Evolutionary conservation across 148 eudicot genomes (phyloP), one percentile per base, ranked within the genome.

Genomic region (Euryodendron excelsum): DNA sequence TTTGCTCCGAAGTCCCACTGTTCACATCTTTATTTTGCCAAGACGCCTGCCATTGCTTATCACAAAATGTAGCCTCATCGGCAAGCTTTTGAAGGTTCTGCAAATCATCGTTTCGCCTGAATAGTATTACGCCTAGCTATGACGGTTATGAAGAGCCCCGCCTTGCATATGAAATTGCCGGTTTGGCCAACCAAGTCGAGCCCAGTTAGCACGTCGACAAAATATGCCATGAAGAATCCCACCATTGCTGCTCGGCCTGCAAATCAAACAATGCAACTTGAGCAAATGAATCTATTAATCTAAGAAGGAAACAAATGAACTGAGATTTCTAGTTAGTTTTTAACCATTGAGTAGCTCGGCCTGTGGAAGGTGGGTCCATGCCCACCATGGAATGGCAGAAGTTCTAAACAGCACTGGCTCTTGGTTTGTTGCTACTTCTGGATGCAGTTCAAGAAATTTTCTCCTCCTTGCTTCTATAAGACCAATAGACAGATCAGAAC

Each of bases 21-120:
- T 20, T 52, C 61, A 18, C 21, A 67, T 80, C 70, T 75, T 75
- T 78, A 72, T 79, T 83, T 78, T 79, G 80, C 90, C 90, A 87
- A 21, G 90, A 80, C 12, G 90, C 82, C 81, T 76, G 86, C 90
- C 88, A 88, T 71, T 88, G 90, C 75, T 85, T 85, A 61, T 88
- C 90, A 62, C 83, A 85, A 34, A 79, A 81, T 27, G 86, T 85
- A 36, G 90, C 82, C n/a, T 88, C 85, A 70, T 88, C 84, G 8
- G 80, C 85, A n/a, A 85, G 53, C 70, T 78, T 77, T 72, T 77
- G 37, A 5, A 85, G 33, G 21, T 66, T 85, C 28, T 44, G 80
- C 15, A 88, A 8, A 72, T 88, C 90, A 36, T 79, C 76, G 17
- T 53, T 74, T 31, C 66, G 63, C 59, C 90, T 52, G 48, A 85